Evolutionary conservation across 805 yeast species (phyloP), one percentile per base, ranked within the genome.

Genomic region (Metschnikowia borealis): DNA sequence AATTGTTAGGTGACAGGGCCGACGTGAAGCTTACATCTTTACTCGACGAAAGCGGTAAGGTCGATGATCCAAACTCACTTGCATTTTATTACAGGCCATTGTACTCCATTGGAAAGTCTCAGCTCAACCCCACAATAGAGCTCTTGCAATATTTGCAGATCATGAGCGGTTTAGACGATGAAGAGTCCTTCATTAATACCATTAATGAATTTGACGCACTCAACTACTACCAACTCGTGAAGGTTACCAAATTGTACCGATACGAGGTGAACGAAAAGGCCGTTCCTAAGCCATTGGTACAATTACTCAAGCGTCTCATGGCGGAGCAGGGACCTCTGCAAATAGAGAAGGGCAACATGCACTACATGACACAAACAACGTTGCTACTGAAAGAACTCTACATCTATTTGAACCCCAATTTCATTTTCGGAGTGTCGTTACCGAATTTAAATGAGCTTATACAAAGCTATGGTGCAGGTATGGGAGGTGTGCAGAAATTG

Each of bases 131-230:
- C 0, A 74, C 87, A 0, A 79, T 85, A 47, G 91, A 92, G 65
- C 67, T 92, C 29, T 70, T 92, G 49, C 97, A 92, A 65, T 92
- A 96, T 92, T 69, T 91, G 46, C 98, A 91, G 65, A 86, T 92
- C 39, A 81, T 89, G 65, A 81, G 95, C 0, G 81, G 86, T 13
- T 69, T 91, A 41, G 77, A 77, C 15, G 83, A 81, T 51, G 86
- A 83, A 50, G 90, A 84, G 48, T 71, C 83, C 36, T 73, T 87
- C 46, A 75, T 78, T 6, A 72, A 76, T 11, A 79, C 87, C 6
- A 62, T 81, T 32, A 68, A 69, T 15, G 76, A 80, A 49, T 75
- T 85, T 55, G 81, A 79, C 17, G 64, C 70, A 13, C 71, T 94
- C 51, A 85, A 86, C 48, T 83, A 88, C 21, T 69, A 70, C 38